Evolutionary conservation across 495 filamentous ascomycete species (phyloP).

Genomic region (Usnea hakonensis): DNA sequence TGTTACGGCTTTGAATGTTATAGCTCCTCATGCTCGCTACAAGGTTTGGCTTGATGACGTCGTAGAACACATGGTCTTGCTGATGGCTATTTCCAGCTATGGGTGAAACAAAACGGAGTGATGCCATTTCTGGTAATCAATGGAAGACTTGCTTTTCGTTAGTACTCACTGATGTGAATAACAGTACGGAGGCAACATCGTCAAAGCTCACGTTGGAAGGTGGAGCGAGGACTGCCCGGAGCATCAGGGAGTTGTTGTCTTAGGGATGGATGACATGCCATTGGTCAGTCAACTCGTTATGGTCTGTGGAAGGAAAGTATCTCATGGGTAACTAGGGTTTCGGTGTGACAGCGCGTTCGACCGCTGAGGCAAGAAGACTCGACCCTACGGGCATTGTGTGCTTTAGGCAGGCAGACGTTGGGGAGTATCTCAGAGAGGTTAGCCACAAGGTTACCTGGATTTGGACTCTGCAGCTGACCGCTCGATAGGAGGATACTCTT

Average conservation of each 20-base stretch:
- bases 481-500: conserved; percentile 39
- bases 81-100: conserved; percentile 28
- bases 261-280: conserved; percentile 39
- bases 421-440: conserved; percentile 83
- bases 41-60: conserved; percentile 48
- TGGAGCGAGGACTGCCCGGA: conserved; percentile 73
- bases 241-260: conserved; percentile 37
- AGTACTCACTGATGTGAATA: not conserved
- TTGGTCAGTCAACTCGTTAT: conserved; percentile 38
- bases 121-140: conserved; percentile 59
- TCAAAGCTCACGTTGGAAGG: conserved; percentile 86
- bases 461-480: conserved; percentile 17
- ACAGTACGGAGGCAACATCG: conserved; percentile 72
- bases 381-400: conserved; percentile 83
- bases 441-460: not conserved
- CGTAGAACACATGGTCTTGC: not conserved
- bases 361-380: conserved; percentile 66
- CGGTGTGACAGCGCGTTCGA: conserved; percentile 74
- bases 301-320: not conserved
- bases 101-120: conserved; percentile 90
- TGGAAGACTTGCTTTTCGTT: not conserved
- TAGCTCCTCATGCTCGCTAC: conserved; percentile 81
- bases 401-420: conserved; percentile 82
- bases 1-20: conserved; percentile 75
- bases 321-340: conserved; percentile 49